A percentile compares a stretch with the other conserved stretches of the same genome.
Evolutionary conservation across 352 stramenopile species (phyloP).

Genomic region (Hyphochytrium catenoides): DNA sequence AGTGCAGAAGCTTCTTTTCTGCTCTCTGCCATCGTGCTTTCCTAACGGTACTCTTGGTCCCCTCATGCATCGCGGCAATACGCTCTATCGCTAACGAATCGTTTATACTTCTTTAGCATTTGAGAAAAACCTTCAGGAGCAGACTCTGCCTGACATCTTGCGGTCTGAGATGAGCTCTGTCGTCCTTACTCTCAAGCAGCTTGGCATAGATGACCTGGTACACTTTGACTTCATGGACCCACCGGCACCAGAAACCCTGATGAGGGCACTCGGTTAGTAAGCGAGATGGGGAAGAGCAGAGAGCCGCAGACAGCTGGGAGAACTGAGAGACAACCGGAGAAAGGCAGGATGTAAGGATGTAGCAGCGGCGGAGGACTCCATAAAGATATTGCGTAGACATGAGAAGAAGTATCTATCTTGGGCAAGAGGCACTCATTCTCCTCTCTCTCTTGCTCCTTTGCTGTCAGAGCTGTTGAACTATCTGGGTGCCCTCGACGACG

Average conservation of each 20-base stretch:
- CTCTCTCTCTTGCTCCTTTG: too few relatives aligned
- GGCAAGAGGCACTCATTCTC: too few relatives aligned
- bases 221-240: constrained; percentile 99
- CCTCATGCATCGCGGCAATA: background rate
- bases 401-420: too few relatives aligned
- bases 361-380: too few relatives aligned
- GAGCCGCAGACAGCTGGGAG: too few relatives aligned
- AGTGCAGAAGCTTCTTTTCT: constrained; percentile 4
- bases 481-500: constrained; percentile 86
- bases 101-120: constrained; percentile 96
- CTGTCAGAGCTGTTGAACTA: constrained; percentile 98
- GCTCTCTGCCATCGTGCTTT: constrained; percentile 29
- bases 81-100: constrained; percentile 11
- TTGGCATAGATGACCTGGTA: constrained; percentile 96
- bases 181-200: constrained; percentile 90
- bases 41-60: constrained; percentile 10
- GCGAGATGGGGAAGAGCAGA: too few relatives aligned
- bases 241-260: constrained; percentile 90
- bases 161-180: constrained; percentile 83
- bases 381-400: too few relatives aligned
- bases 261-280: constrained; percentile 89
- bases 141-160: constrained; percentile 97
- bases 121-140: constrained; percentile 87
- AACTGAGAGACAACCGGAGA: too few relatives aligned
- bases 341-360: too few relatives aligned